These are phyloP conservation scores for Wickerhamiella kurtzmanii DNA, from an alignment of 805 yeast genomes.

Conservation along the genomic window DNA sequence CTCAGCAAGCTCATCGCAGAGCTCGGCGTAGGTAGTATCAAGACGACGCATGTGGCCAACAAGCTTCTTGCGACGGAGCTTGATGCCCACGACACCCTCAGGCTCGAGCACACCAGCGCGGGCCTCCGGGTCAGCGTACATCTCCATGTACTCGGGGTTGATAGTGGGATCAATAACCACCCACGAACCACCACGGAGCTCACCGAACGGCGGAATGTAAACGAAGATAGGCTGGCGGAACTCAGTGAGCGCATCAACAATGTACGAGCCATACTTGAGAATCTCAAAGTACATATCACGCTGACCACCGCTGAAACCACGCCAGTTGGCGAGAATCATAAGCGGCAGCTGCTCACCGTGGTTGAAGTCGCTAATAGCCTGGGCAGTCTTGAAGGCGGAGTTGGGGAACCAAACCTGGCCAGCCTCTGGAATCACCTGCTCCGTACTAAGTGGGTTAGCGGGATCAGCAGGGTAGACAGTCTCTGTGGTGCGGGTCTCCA, in stretches of 20 bases:
- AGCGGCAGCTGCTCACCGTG: conserved; percentile 95
- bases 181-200: conserved; percentile 99
- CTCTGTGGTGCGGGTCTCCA: conserved; percentile 82
- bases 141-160: conserved; percentile 95
- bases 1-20: conserved; percentile 40
- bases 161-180: conserved; percentile 98
- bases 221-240: conserved; percentile 95
- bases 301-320: conserved; percentile 99
- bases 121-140: conserved; percentile 93
- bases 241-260: conserved; percentile 92
- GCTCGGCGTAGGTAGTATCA: conserved; percentile 58
- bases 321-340: conserved; percentile 98
- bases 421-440: conserved; percentile 78
- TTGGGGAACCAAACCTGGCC: conserved; percentile 99
- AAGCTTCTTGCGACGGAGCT: conserved; percentile 87
- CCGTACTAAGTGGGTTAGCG: conserved; percentile 92
- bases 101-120: conserved; percentile 98
- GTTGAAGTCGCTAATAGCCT: conserved; percentile 94
- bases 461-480: conserved; percentile 95
- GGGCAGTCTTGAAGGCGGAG: conserved; percentile 98
- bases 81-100: conserved; percentile 98
- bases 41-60: conserved; percentile 83
- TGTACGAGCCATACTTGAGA: conserved; percentile 88
- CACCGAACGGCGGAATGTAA: conserved; percentile 97
- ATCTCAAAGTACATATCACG: conserved; percentile 99